phyloP scores from a whole-genome alignment of 176 grass and related monocot genomes.

The Zea luxurians region DNA sequence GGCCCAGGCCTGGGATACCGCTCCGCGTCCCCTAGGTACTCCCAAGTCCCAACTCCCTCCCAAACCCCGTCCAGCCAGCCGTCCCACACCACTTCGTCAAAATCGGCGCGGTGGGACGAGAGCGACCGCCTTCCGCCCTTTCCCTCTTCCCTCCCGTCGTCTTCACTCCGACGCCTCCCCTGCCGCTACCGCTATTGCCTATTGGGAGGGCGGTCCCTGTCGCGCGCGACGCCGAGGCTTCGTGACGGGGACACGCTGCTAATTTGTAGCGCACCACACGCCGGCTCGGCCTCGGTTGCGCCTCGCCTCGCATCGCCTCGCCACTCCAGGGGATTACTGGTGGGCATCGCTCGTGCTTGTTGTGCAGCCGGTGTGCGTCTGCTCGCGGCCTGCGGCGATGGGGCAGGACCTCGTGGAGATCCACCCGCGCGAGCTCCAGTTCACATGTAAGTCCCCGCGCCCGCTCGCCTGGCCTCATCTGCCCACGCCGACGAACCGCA shows the following conservation, averaged over 20 bases:
- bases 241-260: background rate
- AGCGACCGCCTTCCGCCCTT: background rate
- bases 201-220: slow-evolving; percentile 18
- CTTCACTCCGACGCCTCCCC: slow-evolving; percentile 18
- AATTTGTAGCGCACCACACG: background rate
- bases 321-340: background rate
- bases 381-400: slow-evolving; percentile 32
- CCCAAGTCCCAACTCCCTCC: background rate
- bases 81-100: slow-evolving; percentile 5
- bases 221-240: slow-evolving; percentile 13
- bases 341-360: background rate
- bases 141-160: slow-evolving; percentile 12
- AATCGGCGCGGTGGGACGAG: background rate
- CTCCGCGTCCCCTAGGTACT: slow-evolving; percentile 46
- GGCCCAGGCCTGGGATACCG: background rate
- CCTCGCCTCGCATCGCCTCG: background rate
- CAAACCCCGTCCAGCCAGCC: background rate
- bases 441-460: slow-evolving; percentile 67
- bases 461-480: background rate
- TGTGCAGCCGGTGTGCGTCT: background rate
- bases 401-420: slow-evolving; percentile 85
- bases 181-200: background rate
- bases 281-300: too few relatives aligned
- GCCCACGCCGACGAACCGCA: too few relatives aligned
- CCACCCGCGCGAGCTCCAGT: slow-evolving; percentile 80